Conservation (phyloP, 1,284 basidiomycete species). For the Cutaneotrichosporon spelunceum region DNA sequence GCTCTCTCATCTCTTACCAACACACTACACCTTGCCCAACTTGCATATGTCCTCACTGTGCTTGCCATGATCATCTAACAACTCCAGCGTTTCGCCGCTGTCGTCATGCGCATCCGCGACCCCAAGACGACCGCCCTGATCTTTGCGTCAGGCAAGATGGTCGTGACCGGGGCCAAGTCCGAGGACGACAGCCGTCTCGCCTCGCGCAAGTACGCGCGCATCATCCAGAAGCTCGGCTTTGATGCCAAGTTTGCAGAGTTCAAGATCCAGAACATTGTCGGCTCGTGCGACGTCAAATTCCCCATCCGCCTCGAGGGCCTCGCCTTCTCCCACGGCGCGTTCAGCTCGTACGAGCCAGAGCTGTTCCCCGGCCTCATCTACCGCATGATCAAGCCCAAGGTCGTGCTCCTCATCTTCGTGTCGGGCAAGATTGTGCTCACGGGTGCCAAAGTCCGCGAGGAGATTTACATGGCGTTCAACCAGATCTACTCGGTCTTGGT, state of each 20-base stretch:
- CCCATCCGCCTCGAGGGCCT: constrained; percentile 97
- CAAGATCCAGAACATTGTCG: constrained; percentile 99
- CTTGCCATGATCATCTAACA: constrained; percentile 34
- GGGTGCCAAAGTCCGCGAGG: constrained; percentile 98
- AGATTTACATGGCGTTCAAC: constrained; percentile 99
- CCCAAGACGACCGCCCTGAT: constrained; percentile 99
- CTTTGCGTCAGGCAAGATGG: constrained; percentile 99
- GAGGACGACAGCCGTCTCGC: constrained; percentile 97
- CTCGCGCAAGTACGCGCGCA: constrained; percentile 97
- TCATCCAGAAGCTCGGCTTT: constrained; percentile 99
- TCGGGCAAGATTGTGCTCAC: constrained; percentile 99
- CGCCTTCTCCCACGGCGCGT: constrained; percentile 96
- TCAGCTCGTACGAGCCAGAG: constrained; percentile 97
- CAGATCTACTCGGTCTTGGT: constrained; percentile 92
- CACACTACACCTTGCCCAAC: too few relatives aligned
- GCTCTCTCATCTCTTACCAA: too few relatives aligned
- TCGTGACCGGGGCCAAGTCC: constrained; percentile 97
- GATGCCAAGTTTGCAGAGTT: constrained; percentile 99
- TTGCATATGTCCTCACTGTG: neutral
- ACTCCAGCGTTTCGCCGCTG: constrained; percentile 96
- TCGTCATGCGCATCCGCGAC: constrained; percentile 99
- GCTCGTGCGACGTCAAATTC: constrained; percentile 98
- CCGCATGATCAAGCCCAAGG: constrained; percentile 99
- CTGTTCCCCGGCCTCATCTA: constrained; percentile 99
- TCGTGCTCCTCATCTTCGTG: constrained; percentile 96